A percentile compares a stretch with the other conserved stretches of the same genome.
Conservation (phyloP, 2,329 filamentous ascomycete genomes). For the Calonectria pauciramosa region DNA sequence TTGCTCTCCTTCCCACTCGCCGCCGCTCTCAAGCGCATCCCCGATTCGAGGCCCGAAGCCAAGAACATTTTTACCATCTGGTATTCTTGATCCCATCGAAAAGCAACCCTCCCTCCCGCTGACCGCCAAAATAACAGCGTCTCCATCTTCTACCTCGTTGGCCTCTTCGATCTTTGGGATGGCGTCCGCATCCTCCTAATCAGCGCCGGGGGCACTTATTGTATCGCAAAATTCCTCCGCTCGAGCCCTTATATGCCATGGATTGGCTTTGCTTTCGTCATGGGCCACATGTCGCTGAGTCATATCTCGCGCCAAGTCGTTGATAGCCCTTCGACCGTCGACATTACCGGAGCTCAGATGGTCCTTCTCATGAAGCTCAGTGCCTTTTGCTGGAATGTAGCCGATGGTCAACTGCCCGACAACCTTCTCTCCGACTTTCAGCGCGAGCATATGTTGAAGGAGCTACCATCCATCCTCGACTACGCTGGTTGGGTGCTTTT, state of each 20-base stretch:
- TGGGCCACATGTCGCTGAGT: slow-evolving; percentile 94
- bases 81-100: slow-evolving; percentile 58
- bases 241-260: slow-evolving; percentile 95
- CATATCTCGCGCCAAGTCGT: slow-evolving; percentile 86
- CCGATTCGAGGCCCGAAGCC: slow-evolving; percentile 83
- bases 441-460: slow-evolving; percentile 81
- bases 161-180: slow-evolving; percentile 92
- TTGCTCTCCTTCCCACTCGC: slow-evolving; percentile 93
- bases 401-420: slow-evolving; percentile 86
- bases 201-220: slow-evolving; percentile 84
- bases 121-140: slow-evolving; percentile 62
- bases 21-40: slow-evolving; percentile 88
- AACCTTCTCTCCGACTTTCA: slow-evolving; percentile 89
- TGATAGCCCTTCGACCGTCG: slow-evolving; percentile 76
- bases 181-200: slow-evolving; percentile 85
- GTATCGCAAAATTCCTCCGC: slow-evolving; percentile 85
- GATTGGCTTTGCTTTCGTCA: slow-evolving; percentile 93
- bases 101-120: slow-evolving; percentile 1
- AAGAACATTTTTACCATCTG: slow-evolving; percentile 91
- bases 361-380: slow-evolving; percentile 98
- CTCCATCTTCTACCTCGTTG: slow-evolving; percentile 91
- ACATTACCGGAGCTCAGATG: slow-evolving; percentile 98
- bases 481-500: slow-evolving; percentile 94
- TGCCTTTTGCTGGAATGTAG: slow-evolving; percentile 98
- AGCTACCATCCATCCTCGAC: slow-evolving; percentile 83